Percentiles rank a stretch among this genome's conserved stretches.
phyloP scores from a whole-genome alignment of 2,329 filamentous ascomycete species.

The Ceratocystiopsis minuta region DNA sequence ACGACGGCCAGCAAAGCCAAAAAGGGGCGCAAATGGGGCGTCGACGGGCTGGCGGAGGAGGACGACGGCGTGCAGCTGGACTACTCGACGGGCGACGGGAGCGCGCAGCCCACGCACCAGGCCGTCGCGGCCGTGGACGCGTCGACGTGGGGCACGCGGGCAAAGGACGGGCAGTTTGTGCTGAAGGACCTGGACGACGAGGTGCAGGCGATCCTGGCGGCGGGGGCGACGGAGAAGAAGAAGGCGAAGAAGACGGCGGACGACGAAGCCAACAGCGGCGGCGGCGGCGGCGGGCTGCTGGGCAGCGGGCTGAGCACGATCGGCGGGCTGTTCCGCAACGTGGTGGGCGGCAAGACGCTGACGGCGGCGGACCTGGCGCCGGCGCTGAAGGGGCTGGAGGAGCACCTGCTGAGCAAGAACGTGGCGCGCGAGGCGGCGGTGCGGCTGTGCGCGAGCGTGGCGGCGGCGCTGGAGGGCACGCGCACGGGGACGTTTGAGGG shows the following conservation, averaged over 20 bases:
- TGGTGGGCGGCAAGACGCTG: constrained; percentile 84
- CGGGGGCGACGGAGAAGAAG: constrained; percentile 47
- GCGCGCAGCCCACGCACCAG: constrained; percentile 33
- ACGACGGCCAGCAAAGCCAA: constrained; percentile 44
- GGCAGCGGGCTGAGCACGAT: constrained; percentile 68
- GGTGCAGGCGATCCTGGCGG: constrained; percentile 72
- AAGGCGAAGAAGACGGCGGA: constrained; percentile 27
- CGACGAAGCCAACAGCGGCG: constrained; percentile 23
- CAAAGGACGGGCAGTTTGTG: constrained; percentile 87
- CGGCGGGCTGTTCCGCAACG: constrained; percentile 78
- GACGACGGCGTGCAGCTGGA: constrained; percentile 66
- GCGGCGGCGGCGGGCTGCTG: constrained; percentile 44
- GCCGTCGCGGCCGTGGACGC: constrained; percentile 43
- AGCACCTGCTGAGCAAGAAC: constrained; percentile 87
- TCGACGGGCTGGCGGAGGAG: constrained; percentile 72
- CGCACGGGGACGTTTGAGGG: constrained; percentile 85
- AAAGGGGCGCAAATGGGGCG: constrained; percentile 83
- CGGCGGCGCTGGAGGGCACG: constrained; percentile 73
- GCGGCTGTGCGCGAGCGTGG: constrained; percentile 77
- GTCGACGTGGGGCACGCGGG: constrained; percentile 72
- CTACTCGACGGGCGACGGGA: constrained; percentile 54
- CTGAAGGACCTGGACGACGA: constrained; percentile 87
- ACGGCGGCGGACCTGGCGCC: constrained; percentile 80
- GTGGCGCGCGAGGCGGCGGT: constrained; percentile 88
- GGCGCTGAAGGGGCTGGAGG: constrained; percentile 89